Base-by-base conservation (phyloP, 176 grass and related monocot genomes). In the Oryza longistaminata region DNA sequence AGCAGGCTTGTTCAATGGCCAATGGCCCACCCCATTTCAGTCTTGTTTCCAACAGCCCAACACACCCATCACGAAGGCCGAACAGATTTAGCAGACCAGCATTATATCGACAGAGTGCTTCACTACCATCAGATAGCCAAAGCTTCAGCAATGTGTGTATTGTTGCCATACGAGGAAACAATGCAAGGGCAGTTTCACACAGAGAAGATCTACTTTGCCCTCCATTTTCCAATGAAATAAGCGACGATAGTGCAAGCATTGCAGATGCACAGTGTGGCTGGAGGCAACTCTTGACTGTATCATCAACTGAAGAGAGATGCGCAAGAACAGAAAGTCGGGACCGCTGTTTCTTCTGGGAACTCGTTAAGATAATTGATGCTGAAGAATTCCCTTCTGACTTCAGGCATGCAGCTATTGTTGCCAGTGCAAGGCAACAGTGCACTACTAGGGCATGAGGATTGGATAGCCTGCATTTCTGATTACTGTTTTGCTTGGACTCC, bases 121-220 rank as follows among this genome's bases (percentile, higher is more conserved):
- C 96, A 5, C 88, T 95, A 64, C 91, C 91, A 80, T 95, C 90
- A 77, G 93, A 98, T 48, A 93, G 60, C 89, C 96, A 95, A 78
- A 98, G 85, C 78, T 93, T 93, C 64, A 98, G 74, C 21, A 94
- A 81, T 13, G 89, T 93, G 16, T 92, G 93, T 12, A 98, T 60
- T 75, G 96, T 98, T 69, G 89, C 91, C 96, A 95, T 98, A 49
- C 89, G 93, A 84, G 96, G 96, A 68, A 98, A 98, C 61, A 98
- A 84, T 82, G 88, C 90, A 74, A 95, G 85, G 29, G 93, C 83
- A 3, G 79, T 86, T 88, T 95, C 93, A 92, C 82, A 92, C 60
- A 92, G 83, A 74, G 85, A 87, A 79, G 89, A 84, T 79, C 86
- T 95, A 7, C 64, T 65, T 49, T 88, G 85, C 17, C 75, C 66